Evolutionary conservation across 805 yeast species (phyloP), one percentile per base, ranked within the genome.

Genomic region (Ogataea paraovalis): DNA sequence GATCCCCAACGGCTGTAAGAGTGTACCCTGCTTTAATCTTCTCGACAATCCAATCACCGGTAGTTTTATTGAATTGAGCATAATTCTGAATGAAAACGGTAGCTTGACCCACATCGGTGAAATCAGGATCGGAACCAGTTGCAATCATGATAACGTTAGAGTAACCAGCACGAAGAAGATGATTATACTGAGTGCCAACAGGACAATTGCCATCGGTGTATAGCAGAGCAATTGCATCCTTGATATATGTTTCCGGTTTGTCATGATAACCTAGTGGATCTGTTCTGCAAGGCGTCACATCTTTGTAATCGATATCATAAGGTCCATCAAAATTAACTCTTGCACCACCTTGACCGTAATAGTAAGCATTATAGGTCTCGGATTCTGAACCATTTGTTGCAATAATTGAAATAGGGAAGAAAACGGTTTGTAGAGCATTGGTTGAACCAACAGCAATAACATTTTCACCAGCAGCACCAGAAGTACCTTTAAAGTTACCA

Each of bases 41-140:
- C 9, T 28, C 40, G 0, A 9, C 10, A 5, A 46, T 14, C 55
- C 53, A 51, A n/a, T 21, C 13, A 20, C 55, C 55, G 18, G 21
- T 23, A 9, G 41, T 49, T 27, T 21, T 25, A 2, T 45, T 42
- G 14, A 50, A 28, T n/a, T 36, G 19, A 20, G 47, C 28, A 7
- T 7, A 10, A 25, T 7, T 25, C 7, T 10, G 10, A 25, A 10
- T 7, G 32, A n/a, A 34, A 50, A 13, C 22, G 10, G 6, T 40
- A 14, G 21, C 42, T 9, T 6, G 2, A 33, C 8, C 41, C 49
- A n/a, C n/a, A n/a, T n/a, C n/a, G n/a, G n/a, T n/a, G n/a, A 7
- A 25, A 28, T 20, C 19, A 32, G 30, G 22, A 43, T 28, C 19
- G 14, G 2, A n/a, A 19, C 19, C 21, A 34, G 7, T 10, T 34